Conservation (phyloP, 1,284 basidiomycete genomes). For the Sparassis latifolia region DNA sequence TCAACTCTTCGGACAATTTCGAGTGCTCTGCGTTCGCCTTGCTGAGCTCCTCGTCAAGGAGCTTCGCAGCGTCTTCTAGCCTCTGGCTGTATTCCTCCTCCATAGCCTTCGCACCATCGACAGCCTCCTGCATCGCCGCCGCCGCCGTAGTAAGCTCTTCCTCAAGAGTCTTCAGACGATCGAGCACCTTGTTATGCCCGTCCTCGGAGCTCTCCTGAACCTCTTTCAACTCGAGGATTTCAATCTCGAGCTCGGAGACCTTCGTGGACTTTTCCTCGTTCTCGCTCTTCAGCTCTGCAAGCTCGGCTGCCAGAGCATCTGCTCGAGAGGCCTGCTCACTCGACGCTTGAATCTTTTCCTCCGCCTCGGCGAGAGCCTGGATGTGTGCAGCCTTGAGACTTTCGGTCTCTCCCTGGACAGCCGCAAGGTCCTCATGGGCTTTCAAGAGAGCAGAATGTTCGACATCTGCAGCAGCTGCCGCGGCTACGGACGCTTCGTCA, state of each 20-base stretch:
- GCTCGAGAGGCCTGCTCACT: constrained; percentile 39
- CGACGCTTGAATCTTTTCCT: constrained; percentile 36
- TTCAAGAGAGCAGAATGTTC: constrained; percentile 61
- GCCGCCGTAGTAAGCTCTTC: constrained; percentile 40
- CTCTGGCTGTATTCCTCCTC: constrained; percentile 39
- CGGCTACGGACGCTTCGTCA: constrained; percentile 35
- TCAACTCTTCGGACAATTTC: constrained; percentile 37
- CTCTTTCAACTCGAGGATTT: constrained; percentile 74
- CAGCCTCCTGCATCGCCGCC: constrained; percentile 42
- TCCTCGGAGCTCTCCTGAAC: constrained; percentile 61
- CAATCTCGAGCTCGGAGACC: constrained; percentile 73
- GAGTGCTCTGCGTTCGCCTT: constrained; percentile 39
- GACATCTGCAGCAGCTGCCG: constrained; percentile 43
- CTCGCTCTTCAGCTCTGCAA: constrained; percentile 53
- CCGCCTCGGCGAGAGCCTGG: constrained; percentile 39
- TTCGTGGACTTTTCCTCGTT: constrained; percentile 71
- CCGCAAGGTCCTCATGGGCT: constrained; percentile 55
- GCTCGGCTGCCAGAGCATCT: constrained; percentile 44
- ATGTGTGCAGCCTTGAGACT: constrained; percentile 45
- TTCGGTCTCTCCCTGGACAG: constrained; percentile 47
- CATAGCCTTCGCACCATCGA: constrained; percentile 47
- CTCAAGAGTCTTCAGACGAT: constrained; percentile 47
- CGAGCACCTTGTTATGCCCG: constrained; percentile 39
- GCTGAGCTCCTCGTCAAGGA: constrained; percentile 43
- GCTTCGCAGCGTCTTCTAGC: constrained; percentile 33